These are phyloP conservation scores for Calophaca sinica DNA, from an alignment of 306 rosid genomes.

Conservation along the genomic window DNA sequence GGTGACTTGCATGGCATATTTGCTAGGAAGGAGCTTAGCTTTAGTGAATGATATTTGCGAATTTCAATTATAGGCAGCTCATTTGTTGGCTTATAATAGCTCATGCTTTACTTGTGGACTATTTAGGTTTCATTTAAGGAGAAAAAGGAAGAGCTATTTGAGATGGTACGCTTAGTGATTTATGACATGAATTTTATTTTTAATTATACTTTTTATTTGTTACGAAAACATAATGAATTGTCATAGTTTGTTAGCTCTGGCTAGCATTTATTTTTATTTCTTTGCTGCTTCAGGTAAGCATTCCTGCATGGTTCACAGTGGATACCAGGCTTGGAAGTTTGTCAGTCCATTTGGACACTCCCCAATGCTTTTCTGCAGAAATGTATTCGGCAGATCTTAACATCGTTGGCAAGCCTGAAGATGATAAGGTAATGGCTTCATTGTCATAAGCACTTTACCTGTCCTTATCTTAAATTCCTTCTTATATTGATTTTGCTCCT, in stretches of 20 bases:
- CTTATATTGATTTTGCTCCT: slow-evolving; percentile 15
- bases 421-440: slow-evolving; percentile 78
- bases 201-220: slow-evolving; percentile 5
- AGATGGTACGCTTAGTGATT: slow-evolving; percentile 71
- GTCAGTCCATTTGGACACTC: slow-evolving; percentile 94
- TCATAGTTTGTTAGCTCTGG: slow-evolving; percentile 38
- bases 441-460: slow-evolving; percentile 22
- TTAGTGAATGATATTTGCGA: slow-evolving; percentile 37
- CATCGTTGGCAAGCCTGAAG: slow-evolving; percentile 94
- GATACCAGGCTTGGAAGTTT: slow-evolving; percentile 97
- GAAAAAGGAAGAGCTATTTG: slow-evolving; percentile 92
- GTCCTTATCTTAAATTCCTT: too few relatives aligned
- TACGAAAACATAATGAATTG: not conserved
- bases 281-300: slow-evolving; percentile 81
- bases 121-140: slow-evolving; percentile 87
- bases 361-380: slow-evolving; percentile 97
- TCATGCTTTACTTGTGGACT: slow-evolving; percentile 46
- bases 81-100: slow-evolving; percentile 30
- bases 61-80: slow-evolving; percentile 45
- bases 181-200: slow-evolving; percentile 21
- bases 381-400: slow-evolving; percentile 95
- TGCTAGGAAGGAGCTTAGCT: slow-evolving; percentile 29
- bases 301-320: slow-evolving; percentile 97
- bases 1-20: slow-evolving; percentile 40
- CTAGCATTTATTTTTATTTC: slow-evolving; percentile 44